phyloP scores from a whole-genome alignment of 352 stramenopile species.

The Peronosclerospora sorghi region DNA sequence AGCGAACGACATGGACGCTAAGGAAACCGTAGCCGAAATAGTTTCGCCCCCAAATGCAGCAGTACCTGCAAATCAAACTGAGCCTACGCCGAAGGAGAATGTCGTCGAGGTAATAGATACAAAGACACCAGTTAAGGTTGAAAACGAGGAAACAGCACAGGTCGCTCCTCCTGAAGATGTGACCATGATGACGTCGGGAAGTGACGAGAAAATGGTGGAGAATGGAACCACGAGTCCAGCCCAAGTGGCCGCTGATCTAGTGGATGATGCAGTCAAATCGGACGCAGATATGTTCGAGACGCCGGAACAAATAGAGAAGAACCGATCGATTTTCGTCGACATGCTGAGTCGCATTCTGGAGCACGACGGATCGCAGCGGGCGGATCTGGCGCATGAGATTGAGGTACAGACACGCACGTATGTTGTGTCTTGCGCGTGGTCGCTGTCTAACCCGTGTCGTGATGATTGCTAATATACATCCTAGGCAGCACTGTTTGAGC shows the following conservation, averaged over 20 bases:
- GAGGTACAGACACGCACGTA: constrained; percentile 42
- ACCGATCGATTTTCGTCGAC: constrained; percentile 44
- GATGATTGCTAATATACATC: too few relatives aligned
- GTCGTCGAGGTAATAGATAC: constrained; percentile 4
- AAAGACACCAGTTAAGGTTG: too few relatives aligned
- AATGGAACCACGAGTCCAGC: constrained; percentile 1
- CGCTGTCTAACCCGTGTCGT: too few relatives aligned
- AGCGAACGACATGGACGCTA: constrained; percentile 8
- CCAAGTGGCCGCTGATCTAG: constrained; percentile 3
- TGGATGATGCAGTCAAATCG: constrained; percentile 4
- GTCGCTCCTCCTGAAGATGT: neutral
- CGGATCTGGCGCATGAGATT: constrained; percentile 52
- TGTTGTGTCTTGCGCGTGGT: too few relatives aligned
- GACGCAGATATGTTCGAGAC: constrained; percentile 21
- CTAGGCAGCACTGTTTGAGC: constrained; percentile 61
- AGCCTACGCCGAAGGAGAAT: constrained; percentile 2
- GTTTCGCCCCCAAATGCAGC: neutral
- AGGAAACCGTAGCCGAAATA: constrained; percentile 1
- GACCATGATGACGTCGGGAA: neutral
- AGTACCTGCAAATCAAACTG: constrained; percentile 7
- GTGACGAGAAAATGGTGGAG: constrained; percentile 2
- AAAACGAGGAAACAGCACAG: constrained; percentile 2
- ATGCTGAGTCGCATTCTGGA: constrained; percentile 59
- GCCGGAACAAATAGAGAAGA: constrained; percentile 41
- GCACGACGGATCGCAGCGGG: constrained; percentile 22